Conservation (phyloP, 2,329 filamentous ascomycete species). For the Berkeleyomyces basicola region DNA sequence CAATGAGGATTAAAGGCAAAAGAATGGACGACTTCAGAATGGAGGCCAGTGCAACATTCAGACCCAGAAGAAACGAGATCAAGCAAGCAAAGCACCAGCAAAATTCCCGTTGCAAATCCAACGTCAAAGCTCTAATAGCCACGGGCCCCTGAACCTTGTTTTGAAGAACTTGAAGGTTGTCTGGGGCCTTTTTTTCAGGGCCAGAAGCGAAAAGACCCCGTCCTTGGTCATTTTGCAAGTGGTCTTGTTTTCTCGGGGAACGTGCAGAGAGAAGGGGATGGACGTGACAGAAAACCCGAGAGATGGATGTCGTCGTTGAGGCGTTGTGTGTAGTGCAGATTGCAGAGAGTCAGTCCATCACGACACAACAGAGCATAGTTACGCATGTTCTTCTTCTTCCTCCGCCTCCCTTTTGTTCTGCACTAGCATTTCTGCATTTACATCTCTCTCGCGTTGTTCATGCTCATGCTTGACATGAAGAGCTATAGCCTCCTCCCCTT, state of each 20-base stretch:
- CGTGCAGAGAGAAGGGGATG: background rate
- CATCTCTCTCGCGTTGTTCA: too few species aligned
- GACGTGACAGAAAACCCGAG: background rate
- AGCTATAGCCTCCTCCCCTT: background rate
- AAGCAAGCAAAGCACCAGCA: background rate
- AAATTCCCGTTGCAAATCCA: background rate
- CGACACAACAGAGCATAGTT: too few species aligned
- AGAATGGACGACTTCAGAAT: background rate
- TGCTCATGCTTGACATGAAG: background rate
- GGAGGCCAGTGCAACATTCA: conserved; percentile 1
- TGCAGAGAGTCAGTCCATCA: too few species aligned
- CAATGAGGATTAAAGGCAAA: background rate
- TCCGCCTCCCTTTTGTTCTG: too few species aligned
- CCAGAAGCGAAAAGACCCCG: conserved; percentile 2
- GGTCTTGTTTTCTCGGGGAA: background rate
- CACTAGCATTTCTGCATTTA: too few species aligned
- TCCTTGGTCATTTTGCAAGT: conserved; percentile 1
- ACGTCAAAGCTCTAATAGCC: background rate
- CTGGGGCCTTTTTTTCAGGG: background rate
- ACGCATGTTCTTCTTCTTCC: too few species aligned
- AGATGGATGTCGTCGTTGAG: background rate
- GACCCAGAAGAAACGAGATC: background rate
- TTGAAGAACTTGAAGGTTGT: conserved; percentile 2
- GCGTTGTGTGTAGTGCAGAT: background rate
- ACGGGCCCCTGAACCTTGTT: background rate